Conservation (phyloP, 352 stramenopile species). For the Albugo candida region DNA sequence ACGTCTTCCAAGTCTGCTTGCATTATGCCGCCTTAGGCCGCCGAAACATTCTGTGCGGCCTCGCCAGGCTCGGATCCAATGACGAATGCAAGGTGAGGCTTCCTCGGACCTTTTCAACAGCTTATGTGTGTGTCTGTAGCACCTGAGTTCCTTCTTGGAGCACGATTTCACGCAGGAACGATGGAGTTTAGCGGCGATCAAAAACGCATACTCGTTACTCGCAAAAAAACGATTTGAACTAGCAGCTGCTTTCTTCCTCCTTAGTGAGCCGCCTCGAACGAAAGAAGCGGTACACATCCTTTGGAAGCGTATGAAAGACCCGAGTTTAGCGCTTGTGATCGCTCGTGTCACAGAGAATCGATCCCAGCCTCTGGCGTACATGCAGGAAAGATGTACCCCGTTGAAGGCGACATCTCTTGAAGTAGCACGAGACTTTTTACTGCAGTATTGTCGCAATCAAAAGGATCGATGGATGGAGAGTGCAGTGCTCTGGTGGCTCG, state of each 20-base stretch:
- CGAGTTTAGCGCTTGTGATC: conserved; percentile 79
- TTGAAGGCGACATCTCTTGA: conserved; percentile 11
- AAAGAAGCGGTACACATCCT: conserved; percentile 85
- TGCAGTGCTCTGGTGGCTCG: conserved; percentile 63
- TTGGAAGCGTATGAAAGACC: conserved; percentile 67
- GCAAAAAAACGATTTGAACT: conserved; percentile 83
- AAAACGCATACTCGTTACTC: conserved; percentile 90
- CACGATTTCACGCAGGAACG: conserved; percentile 68
- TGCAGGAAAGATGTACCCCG: too few species aligned
- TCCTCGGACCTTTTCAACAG: background rate
- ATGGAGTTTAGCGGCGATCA: conserved; percentile 77
- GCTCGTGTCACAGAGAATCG: conserved; percentile 73
- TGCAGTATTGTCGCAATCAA: conserved; percentile 41
- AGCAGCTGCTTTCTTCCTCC: conserved; percentile 84
- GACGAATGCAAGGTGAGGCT: conserved; percentile 42
- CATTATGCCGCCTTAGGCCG: conserved; percentile 65
- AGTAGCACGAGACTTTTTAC: conserved; percentile 22
- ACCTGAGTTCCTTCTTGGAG: conserved; percentile 47
- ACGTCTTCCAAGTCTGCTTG: conserved; percentile 56
- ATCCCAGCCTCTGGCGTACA: conserved; percentile 31
- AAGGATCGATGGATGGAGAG: conserved; percentile 58
- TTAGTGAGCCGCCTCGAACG: conserved; percentile 81
- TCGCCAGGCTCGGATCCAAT: conserved; percentile 53
- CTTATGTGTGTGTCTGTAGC: conserved; percentile 16
- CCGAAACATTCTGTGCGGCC: conserved; percentile 45